A percentile compares a stretch with the other conserved stretches of the same genome.
Conservation (phyloP, 352 stramenopile genomes). For the Aphanomyces invadans region DNA sequence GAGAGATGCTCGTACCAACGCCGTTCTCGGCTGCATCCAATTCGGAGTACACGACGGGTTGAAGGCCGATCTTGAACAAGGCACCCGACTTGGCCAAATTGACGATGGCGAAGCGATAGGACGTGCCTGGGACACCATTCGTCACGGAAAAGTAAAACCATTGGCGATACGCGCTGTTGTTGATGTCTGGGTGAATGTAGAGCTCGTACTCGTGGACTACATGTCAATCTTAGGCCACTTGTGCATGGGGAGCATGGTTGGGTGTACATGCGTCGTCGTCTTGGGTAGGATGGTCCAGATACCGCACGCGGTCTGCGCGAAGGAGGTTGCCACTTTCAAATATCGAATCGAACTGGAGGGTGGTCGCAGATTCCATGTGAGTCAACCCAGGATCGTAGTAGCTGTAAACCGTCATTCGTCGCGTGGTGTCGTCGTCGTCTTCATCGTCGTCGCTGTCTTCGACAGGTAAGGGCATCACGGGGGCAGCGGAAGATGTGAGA, state of each 20-base stretch:
- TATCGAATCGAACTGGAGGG: constrained; percentile 60
- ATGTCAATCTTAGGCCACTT: not conserved
- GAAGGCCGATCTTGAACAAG: constrained; percentile 71
- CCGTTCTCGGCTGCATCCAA: constrained; percentile 30
- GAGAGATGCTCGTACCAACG: not conserved
- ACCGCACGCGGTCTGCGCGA: constrained; percentile 43
- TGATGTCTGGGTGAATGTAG: constrained; percentile 63
- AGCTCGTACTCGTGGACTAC: constrained; percentile 63
- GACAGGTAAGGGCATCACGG: not conserved
- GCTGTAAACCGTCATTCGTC: constrained; percentile 41
- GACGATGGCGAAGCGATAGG: constrained; percentile 62
- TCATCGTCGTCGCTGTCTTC: constrained; percentile 6
- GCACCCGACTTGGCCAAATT: constrained; percentile 80
- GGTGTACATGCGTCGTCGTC: constrained; percentile 17
- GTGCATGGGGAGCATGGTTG: not conserved
- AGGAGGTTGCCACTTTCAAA: constrained; percentile 72
- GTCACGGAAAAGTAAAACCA: constrained; percentile 88
- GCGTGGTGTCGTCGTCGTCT: not conserved
- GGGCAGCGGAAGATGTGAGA: not conserved
- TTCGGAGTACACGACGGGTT: constrained; percentile 74
- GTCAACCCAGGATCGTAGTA: constrained; percentile 54
- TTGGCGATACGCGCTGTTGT: constrained; percentile 78
- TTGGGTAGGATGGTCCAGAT: constrained; percentile 9
- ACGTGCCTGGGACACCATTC: constrained; percentile 39
- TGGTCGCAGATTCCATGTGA: constrained; percentile 35